These are phyloP conservation scores for Penicillium sp. DNA, from an alignment of 2,329 filamentous ascomycete genomes.

Conservation along the genomic window DNA sequence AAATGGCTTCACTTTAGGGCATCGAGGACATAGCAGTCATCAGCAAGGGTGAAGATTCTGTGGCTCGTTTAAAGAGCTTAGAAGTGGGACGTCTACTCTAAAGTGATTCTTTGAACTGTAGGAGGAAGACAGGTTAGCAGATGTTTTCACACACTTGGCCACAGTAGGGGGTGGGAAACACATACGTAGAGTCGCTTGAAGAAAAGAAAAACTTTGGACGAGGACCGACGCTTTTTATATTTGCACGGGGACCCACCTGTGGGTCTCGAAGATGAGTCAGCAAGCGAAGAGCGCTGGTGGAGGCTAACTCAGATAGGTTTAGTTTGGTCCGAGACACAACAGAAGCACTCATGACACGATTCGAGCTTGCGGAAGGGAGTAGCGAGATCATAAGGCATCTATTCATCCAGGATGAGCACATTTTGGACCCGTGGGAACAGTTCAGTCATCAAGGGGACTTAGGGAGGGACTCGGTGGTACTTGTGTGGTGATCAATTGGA, in stretches of 20 bases:
- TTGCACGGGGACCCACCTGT: conserved; percentile 1
- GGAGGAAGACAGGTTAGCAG: conserved; percentile 31
- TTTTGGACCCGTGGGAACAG: too few relatives aligned
- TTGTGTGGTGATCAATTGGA: too few relatives aligned
- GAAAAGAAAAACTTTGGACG: conserved; percentile 35
- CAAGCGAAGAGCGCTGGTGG: neutral
- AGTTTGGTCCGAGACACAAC: too few relatives aligned
- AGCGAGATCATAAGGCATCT: too few relatives aligned
- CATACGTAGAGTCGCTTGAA: conserved; percentile 52
- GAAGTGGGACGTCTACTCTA: conserved; percentile 92
- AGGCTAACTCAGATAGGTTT: neutral
- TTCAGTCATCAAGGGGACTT: too few relatives aligned
- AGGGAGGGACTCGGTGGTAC: too few relatives aligned
- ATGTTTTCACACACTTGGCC: conserved; percentile 14
- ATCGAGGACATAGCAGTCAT: conserved; percentile 84
- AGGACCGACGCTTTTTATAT: conserved; percentile 35
- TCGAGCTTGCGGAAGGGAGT: too few relatives aligned
- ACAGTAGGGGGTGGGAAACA: conserved; percentile 34
- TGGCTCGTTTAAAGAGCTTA: conserved; percentile 91
- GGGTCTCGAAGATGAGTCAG: neutral
- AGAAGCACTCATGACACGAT: too few relatives aligned
- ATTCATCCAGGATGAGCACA: too few relatives aligned
- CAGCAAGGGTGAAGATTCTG: conserved; percentile 92
- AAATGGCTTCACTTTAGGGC: conserved; percentile 82
- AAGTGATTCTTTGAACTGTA: conserved; percentile 80